Percentiles rank a stretch among this genome's conserved stretches.
phyloP scores from a whole-genome alignment of 2,329 filamentous ascomycete species.

The Fusarium odoratissimum region DNA sequence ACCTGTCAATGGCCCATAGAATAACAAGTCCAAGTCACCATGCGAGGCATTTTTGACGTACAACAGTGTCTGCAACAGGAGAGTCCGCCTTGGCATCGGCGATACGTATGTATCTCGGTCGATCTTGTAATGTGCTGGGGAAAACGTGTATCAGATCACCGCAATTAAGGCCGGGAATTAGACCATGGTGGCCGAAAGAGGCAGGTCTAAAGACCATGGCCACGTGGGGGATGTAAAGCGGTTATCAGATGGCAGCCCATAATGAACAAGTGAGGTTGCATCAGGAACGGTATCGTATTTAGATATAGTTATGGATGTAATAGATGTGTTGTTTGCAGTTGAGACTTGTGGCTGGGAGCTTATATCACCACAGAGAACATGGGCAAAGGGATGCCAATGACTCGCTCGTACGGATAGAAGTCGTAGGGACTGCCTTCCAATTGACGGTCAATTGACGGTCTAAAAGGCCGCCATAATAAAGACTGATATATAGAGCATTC shows the following conservation, averaged over 20 bases:
- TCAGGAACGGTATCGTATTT: fast-evolving
- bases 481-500: no score
- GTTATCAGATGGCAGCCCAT: background rate
- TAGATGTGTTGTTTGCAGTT: no score
- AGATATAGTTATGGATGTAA: background rate
- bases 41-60: background rate
- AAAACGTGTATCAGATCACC: background rate
- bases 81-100: background rate
- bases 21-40: background rate
- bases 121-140: background rate
- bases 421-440: no score
- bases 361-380: no score
- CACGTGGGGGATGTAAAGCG: background rate
- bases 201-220: background rate
- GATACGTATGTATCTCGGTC: background rate
- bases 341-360: no score
- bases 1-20: background rate
- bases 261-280: background rate
- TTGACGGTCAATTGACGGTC: no score
- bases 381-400: no score
- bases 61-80: background rate
- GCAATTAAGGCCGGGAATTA: background rate
- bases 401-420: background rate
- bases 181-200: background rate
- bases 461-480: background rate